Percentiles rank a stretch among this genome's conserved stretches.
Evolutionary conservation across 768 basidiomycete genomes (phyloP).

Genomic region (Rhizopogon vinicolor): DNA sequence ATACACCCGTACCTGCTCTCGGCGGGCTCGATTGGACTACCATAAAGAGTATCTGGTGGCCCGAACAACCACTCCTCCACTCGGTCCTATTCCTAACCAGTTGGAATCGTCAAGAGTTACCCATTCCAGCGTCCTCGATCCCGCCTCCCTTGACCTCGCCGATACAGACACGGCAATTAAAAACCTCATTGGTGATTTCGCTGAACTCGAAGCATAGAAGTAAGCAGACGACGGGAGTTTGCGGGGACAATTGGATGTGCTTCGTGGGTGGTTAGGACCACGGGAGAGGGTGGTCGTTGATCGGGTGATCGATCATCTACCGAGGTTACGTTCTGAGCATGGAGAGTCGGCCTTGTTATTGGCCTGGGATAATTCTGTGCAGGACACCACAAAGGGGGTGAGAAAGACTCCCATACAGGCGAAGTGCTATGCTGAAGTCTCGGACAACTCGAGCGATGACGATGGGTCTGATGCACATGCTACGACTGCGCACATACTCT

Average conservation of each 20-base stretch:
- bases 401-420: not conserved
- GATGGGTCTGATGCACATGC: constrained; percentile 46
- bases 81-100: not conserved
- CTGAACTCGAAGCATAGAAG: constrained; percentile 39
- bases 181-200: constrained; percentile 59
- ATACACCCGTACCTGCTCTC: constrained; percentile 55
- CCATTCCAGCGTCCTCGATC: constrained; percentile 4
- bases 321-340: not conserved
- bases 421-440: constrained; percentile 24
- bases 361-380: not conserved
- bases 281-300: constrained; percentile 33
- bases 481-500: constrained; percentile 52
- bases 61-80: not conserved
- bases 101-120: constrained; percentile 2
- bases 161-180: constrained; percentile 50
- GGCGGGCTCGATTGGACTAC: constrained; percentile 67
- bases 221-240: constrained; percentile 53
- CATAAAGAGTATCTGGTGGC: constrained; percentile 49
- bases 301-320: constrained; percentile 18
- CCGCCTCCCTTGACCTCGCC: constrained; percentile 10
- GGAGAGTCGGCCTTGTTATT: not conserved
- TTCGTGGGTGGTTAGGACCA: constrained; percentile 40
- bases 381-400: not conserved
- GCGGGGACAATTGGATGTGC: constrained; percentile 36
- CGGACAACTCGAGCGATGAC: constrained; percentile 38